Evolutionary conservation across 2,329 filamentous ascomycete species (phyloP), one percentile per base, ranked within the genome.

Genomic region (Coniochaeta ligniaria): DNA sequence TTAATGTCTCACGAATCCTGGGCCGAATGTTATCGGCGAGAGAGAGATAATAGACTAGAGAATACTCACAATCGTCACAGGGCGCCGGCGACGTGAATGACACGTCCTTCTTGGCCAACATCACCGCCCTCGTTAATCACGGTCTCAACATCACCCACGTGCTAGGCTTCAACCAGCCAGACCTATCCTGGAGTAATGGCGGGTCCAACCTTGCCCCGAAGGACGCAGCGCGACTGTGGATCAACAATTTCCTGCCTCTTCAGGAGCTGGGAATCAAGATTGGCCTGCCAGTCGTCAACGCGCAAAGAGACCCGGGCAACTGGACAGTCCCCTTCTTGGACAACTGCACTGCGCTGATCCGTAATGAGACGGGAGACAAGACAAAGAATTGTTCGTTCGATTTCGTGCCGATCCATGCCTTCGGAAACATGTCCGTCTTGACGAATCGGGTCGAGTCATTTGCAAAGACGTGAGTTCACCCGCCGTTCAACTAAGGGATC

Each of bases 161-260:
- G 2, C 76, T 94, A 16, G 82, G 78, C 28, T 92, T 92, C 77
- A 93, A 94, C 73, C 90, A 94, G 69, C 91, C 91, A 0, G 89
- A 94, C 69, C 83, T 81, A 26, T 70, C 75, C 2, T 65, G 68
- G 1, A 67, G 70, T 3, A 78, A 76, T 6, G 88, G 88, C 50
- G 90, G 90, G 5, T 87, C 83, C 63, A 76, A 83, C 63, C 75
- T 92, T 28, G 69, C 75, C 1, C 83, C 88, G 0, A 70, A 75
- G 6, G 70, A 74, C 1, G 90, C 90, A 0, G 90, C 90, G 1
- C 71, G 78, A 47, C 80, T 84, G 4, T 94, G 89, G 89, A 84
- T 87, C 35, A 76, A 78, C 41, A 85, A 92, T 66, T 84, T 94
- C 58, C 81, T 89, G 63, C 90, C 90, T 0, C 76, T 94, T 60